Evolutionary conservation across 805 yeast species (phyloP), one percentile per base, ranked within the genome.

Genomic region (fission yeast (Schizosaccharomyces pombe)): DNA sequence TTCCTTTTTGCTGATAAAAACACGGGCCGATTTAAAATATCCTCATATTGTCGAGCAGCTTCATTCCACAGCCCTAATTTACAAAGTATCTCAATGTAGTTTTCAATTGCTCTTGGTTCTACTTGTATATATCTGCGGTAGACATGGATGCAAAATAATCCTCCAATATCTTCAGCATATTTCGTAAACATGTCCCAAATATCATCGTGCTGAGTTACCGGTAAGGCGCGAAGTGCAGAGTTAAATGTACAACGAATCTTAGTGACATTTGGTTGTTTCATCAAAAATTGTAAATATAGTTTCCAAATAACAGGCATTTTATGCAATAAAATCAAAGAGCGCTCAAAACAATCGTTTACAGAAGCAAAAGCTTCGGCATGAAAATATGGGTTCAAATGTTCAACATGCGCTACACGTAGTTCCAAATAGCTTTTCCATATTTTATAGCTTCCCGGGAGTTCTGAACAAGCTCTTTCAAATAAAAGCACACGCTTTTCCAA

Each of bases 151-250:
- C 64, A 68, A 0, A 73, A 67, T 1, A 28, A 55, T 24, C 76
- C 80, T 2, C 72, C 73, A 24, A 71, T 65, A 0, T 57, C 53
- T 49, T 66, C 66, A 0, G 77, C 76, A 64, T 72, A 76, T 22
- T 66, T 59, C 47, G 80, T 65, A 56, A 76, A 82, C 57, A 72
- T 61, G 1, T 70, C 66, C 75, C 91, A 75, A 32, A 81, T 72
- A 30, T 68, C 58, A 3, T 72, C 71, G 63, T 79, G 85, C 56
- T 76, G 78, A 0, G 74, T 62, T 4, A 71, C 54, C 0, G 82
- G 76, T 11, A 81, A 60, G 3, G 66, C 58, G 54, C 68, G 67
- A 6, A 82, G 63, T 0, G 80, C 73, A 30, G 63, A 60, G 60
- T 80, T 75, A 61, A 79, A 78, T 2, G 65, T 64, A 3, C 62